Percentiles rank a stretch among this genome's conserved stretches.
Conservation (phyloP, 345 rosid genomes). For the Sapria himalayana region DNA sequence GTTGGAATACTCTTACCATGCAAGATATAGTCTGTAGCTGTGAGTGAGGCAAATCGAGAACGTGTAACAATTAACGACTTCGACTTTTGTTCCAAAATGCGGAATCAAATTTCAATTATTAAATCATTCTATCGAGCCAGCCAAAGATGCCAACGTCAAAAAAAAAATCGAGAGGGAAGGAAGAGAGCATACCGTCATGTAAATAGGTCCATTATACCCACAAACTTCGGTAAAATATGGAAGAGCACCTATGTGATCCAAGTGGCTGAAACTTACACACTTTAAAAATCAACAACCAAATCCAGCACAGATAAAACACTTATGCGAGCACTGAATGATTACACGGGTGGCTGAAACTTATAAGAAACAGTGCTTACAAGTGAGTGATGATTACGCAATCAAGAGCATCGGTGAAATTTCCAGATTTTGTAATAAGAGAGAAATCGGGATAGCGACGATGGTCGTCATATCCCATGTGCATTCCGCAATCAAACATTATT, state of each 20-base stretch:
- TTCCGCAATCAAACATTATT: slow-evolving; percentile 93
- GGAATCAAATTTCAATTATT: no score
- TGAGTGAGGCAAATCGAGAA: no score
- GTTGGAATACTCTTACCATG: no score
- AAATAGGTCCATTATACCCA: slow-evolving; percentile 65
- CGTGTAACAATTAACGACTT: no score
- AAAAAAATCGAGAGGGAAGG: slow-evolving; percentile 6
- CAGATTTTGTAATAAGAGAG: slow-evolving; percentile 34
- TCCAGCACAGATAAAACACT: background rate
- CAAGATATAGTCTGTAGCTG: no score
- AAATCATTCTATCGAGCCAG: slow-evolving; percentile 24
- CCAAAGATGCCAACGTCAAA: no score
- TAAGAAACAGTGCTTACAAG: slow-evolving; percentile 20
- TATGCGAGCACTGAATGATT: background rate
- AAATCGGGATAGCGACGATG: slow-evolving; percentile 78
- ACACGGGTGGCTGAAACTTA: background rate
- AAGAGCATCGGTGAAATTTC: slow-evolving; percentile 33
- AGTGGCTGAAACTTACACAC: slow-evolving; percentile 25
- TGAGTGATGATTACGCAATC: slow-evolving; percentile 72
- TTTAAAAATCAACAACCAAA: background rate
- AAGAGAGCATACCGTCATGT: slow-evolving; percentile 62
- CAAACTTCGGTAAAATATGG: slow-evolving; percentile 91
- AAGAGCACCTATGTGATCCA: slow-evolving; percentile 90
- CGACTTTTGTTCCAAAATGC: no score
- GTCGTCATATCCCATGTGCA: slow-evolving; percentile 89